Evolutionary conservation across 2,329 filamentous ascomycete species (phyloP).

Genomic region (Gaeumannomyces sp.): DNA sequence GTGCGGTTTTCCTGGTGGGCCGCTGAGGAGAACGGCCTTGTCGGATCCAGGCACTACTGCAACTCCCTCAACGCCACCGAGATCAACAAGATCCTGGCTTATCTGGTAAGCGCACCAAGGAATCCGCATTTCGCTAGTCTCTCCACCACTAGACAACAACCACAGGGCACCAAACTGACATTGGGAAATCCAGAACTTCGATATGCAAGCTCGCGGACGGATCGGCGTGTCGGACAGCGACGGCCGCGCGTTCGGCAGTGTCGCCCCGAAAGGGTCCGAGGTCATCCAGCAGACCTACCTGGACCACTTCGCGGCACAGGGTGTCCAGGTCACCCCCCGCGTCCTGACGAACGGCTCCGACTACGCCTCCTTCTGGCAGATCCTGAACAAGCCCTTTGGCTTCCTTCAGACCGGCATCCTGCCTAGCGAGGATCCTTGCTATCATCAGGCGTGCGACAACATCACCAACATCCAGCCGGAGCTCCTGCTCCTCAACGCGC

Average conservation of each 20-base stretch:
- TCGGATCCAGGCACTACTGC: constrained; percentile 59
- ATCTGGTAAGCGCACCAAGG: constrained; percentile 26
- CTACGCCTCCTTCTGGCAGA: constrained; percentile 52
- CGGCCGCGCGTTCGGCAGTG: constrained; percentile 61
- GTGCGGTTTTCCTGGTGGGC: constrained; percentile 65
- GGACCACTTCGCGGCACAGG: constrained; percentile 33
- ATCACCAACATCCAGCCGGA: constrained; percentile 48
- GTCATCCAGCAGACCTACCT: constrained; percentile 47
- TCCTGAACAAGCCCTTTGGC: constrained; percentile 35
- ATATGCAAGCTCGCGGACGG: constrained; percentile 63
- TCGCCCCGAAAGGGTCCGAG: constrained; percentile 47
- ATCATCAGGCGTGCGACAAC: constrained; percentile 57
- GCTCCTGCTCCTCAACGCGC: constrained; percentile 49
- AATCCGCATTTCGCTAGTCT: not conserved
- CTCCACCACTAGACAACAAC: too few relatives aligned
- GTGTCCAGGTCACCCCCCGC: constrained; percentile 37
- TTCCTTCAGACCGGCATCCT: constrained; percentile 68
- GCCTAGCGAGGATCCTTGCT: constrained; percentile 60
- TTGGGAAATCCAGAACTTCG: constrained; percentile 44
- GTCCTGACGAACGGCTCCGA: constrained; percentile 62
- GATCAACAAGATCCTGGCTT: constrained; percentile 54
- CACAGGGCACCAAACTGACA: not conserved
- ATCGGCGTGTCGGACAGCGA: constrained; percentile 65
- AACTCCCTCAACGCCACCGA: constrained; percentile 47
- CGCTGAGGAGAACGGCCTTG: constrained; percentile 59